Percentiles rank a stretch among this genome's conserved stretches.
Evolutionary conservation across 306 rosid genomes (phyloP).

Genomic region (Comarum palustre): DNA sequence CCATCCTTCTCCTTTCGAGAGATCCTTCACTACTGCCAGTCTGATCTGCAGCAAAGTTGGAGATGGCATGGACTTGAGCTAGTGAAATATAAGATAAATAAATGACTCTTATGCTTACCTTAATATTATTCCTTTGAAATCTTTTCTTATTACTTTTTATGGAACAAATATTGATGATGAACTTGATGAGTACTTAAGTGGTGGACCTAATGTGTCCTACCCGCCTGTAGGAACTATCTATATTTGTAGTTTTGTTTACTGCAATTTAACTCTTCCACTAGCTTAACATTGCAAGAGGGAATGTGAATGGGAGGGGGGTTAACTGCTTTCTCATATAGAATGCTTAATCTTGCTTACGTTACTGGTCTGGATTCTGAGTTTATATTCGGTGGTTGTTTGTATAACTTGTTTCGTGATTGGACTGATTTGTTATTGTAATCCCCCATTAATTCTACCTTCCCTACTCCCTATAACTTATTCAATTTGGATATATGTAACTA

Average conservation of each 20-base stretch:
- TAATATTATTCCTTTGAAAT: conserved; percentile 36
- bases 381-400: conserved; percentile 27
- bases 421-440: conserved; percentile 16
- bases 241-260: conserved; percentile 49
- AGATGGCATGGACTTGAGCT: conserved; percentile 88
- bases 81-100: conserved; percentile 43
- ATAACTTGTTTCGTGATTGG: conserved; percentile 23
- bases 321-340: conserved; percentile 28
- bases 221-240: conserved; percentile 61
- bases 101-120: conserved; percentile 39
- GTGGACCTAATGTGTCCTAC: conserved; percentile 53
- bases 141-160: conserved; percentile 27
- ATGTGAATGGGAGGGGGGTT: conserved; percentile 21
- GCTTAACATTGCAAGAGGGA: conserved; percentile 38
- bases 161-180: conserved; percentile 46
- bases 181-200: conserved; percentile 49
- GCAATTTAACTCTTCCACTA: conserved; percentile 58
- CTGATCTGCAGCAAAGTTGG: conserved; percentile 88
- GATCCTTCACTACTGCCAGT: conserved; percentile 67
- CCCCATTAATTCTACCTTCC: conserved; percentile 24
- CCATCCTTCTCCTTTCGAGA: conserved; percentile 88
- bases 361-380: conserved; percentile 24
- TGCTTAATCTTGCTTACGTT: conserved; percentile 24
- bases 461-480: conserved; percentile 14
- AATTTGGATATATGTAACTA: conserved; percentile 16